These are phyloP conservation scores for Domatiomyces globalis DNA, from an alignment of 2,329 filamentous ascomycete species.

Conservation along the genomic window DNA sequence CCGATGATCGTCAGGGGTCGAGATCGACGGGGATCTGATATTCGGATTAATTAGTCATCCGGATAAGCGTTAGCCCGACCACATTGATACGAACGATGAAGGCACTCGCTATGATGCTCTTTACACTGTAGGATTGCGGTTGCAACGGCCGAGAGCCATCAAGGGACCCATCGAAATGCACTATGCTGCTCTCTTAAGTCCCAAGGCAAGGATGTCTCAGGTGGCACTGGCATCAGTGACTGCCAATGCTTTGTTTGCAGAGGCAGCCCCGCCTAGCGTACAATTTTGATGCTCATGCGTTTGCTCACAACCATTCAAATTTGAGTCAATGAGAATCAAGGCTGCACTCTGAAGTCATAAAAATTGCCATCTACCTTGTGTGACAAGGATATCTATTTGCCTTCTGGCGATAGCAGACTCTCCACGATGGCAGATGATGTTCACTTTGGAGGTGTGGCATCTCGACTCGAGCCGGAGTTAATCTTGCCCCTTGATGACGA, in stretches of 20 bases:
- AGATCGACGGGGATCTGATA: too few relatives aligned
- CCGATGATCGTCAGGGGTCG: too few relatives aligned
- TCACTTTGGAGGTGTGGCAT: background rate
- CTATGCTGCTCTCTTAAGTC: background rate
- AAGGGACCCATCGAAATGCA: background rate
- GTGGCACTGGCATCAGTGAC: background rate
- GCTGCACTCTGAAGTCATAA: too few relatives aligned
- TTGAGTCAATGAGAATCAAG: background rate
- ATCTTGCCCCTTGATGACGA: background rate
- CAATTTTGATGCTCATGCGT: background rate
- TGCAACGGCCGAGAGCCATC: background rate
- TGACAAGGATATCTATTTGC: too few relatives aligned
- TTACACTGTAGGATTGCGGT: too few relatives aligned
- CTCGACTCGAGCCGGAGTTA: background rate
- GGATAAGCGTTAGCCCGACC: too few relatives aligned
- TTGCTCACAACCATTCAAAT: background rate
- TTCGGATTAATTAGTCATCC: too few relatives aligned
- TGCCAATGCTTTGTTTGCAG: background rate
- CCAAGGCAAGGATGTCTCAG: background rate
- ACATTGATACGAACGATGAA: too few relatives aligned
- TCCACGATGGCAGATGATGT: background rate
- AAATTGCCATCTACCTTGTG: background rate
- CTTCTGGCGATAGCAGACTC: background rate
- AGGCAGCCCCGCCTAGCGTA: too few relatives aligned
- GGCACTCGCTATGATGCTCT: too few relatives aligned